These are phyloP conservation scores for Vachellia collinsii DNA, from an alignment of 306 rosid species.

Conservation along the genomic window DNA sequence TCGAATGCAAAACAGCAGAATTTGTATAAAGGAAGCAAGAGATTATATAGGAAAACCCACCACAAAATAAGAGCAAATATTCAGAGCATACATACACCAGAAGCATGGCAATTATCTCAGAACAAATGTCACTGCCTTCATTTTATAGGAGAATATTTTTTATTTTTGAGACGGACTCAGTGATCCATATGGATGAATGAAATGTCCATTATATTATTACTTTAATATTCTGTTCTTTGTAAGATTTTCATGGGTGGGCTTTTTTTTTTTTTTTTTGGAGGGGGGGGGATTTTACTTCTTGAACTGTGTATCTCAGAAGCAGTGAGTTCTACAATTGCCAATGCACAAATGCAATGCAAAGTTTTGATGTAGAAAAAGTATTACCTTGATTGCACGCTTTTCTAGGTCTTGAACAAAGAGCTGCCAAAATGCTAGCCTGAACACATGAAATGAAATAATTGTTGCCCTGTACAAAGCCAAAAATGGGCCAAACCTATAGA, in stretches of 20 bases:
- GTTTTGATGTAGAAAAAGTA: not conserved
- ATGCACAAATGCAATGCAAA: constrained; percentile 5
- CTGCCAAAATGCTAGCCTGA: constrained; percentile 75
- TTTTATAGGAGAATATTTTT: not conserved
- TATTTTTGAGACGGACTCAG: not conserved
- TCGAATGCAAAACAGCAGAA: not conserved
- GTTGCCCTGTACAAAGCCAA: constrained; percentile 90
- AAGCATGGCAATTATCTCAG: not conserved
- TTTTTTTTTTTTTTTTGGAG: not conserved
- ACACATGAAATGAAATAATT: constrained; percentile 78
- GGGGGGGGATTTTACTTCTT: not conserved
- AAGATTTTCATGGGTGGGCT: not conserved
- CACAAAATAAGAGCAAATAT: not conserved
- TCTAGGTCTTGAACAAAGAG: constrained; percentile 65
- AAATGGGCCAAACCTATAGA: constrained; percentile 79
- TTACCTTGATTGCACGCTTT: constrained; percentile 85
- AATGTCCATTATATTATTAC: not conserved
- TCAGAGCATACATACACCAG: not conserved
- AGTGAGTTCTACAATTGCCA: not conserved
- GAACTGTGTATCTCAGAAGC: constrained; percentile 17
- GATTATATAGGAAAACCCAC: not conserved
- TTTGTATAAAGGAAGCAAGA: not conserved
- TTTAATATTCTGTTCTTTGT: no score
- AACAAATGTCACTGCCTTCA: not conserved
- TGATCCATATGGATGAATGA: not conserved